Percentiles rank a stretch among this genome's conserved stretches.
Evolutionary conservation across 208 protist genomes (phyloP).

Genomic region (Trypanosoma avium): DNA sequence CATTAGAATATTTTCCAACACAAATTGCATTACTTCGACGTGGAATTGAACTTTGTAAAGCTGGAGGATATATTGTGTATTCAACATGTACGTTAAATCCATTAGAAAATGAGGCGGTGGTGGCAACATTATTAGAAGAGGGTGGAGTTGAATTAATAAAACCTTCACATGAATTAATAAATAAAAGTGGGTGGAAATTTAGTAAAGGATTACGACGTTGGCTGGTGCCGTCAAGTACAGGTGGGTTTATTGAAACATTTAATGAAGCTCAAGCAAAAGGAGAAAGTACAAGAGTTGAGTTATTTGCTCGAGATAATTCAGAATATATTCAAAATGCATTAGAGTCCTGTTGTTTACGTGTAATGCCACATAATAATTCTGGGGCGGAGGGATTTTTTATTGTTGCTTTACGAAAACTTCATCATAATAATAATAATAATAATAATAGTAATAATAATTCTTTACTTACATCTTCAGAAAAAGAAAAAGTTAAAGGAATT

Average conservation of each 20-base stretch:
- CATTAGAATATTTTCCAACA: constrained; percentile 52
- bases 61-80: constrained; percentile 92
- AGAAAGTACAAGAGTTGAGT: constrained; percentile 25
- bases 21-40: constrained; percentile 80
- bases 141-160: constrained; percentile 47
- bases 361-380: constrained; percentile 65
- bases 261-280: constrained; percentile 41
- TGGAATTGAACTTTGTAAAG: constrained; percentile 58
- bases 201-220: constrained; percentile 45
- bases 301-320: constrained; percentile 37
- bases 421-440: background rate
- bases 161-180: constrained; percentile 20
- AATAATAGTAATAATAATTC: background rate
- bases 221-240: constrained; percentile 58
- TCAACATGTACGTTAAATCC: constrained; percentile 96
- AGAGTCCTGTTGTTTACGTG: constrained; percentile 48
- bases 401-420: constrained; percentile 39
- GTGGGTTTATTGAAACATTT: constrained; percentile 48
- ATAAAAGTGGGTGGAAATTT: constrained; percentile 26
- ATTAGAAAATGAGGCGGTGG: constrained; percentile 96
- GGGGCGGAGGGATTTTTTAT: constrained; percentile 79
- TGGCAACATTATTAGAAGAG: constrained; percentile 71
- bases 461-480: no score
- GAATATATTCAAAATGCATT: constrained; percentile 1
- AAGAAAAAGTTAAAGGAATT: no score